Evolutionary conservation across 805 yeast species (phyloP).

Genomic region (Isabelozyma heimii): DNA sequence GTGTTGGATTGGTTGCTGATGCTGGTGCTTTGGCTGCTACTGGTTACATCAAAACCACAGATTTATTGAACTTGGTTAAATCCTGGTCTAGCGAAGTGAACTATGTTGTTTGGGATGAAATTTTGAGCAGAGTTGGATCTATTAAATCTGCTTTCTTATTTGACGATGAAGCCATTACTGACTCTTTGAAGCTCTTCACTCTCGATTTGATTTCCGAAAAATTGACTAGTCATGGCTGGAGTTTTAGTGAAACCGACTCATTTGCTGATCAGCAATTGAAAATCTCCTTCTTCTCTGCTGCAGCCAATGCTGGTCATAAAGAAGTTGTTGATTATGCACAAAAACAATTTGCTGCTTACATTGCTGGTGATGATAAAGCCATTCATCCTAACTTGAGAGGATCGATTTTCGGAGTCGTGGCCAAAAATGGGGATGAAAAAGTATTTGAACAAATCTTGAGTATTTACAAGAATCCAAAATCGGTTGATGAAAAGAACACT

Average conservation of each 20-base stretch:
- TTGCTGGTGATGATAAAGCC: slow-evolving; percentile 63
- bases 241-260: slow-evolving; percentile 52
- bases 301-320: slow-evolving; percentile 51
- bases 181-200: slow-evolving; percentile 50
- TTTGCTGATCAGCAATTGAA: slow-evolving; percentile 67
- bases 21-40: slow-evolving; percentile 69
- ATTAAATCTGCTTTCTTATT: slow-evolving; percentile 55
- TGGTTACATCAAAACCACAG: slow-evolving; percentile 63
- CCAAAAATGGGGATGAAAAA: slow-evolving; percentile 57
- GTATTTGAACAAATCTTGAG: slow-evolving; percentile 62
- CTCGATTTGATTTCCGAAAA: slow-evolving; percentile 55
- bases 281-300: slow-evolving; percentile 58
- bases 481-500: slow-evolving; percentile 64
- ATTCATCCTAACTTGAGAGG: slow-evolving; percentile 73
- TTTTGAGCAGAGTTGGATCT: slow-evolving; percentile 46
- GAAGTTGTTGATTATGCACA: slow-evolving; percentile 46
- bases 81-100: slow-evolving; percentile 59
- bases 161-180: slow-evolving; percentile 45
- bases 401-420: slow-evolving; percentile 63
- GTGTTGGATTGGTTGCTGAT: slow-evolving; percentile 80
- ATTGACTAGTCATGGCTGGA: slow-evolving; percentile 61
- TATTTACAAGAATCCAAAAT: slow-evolving; percentile 58
- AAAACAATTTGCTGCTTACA: slow-evolving; percentile 50
- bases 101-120: slow-evolving; percentile 68
- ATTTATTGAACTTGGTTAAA: slow-evolving; percentile 56